Conservation (phyloP, 306 rosid species). For the Citrullus colocynthis region DNA sequence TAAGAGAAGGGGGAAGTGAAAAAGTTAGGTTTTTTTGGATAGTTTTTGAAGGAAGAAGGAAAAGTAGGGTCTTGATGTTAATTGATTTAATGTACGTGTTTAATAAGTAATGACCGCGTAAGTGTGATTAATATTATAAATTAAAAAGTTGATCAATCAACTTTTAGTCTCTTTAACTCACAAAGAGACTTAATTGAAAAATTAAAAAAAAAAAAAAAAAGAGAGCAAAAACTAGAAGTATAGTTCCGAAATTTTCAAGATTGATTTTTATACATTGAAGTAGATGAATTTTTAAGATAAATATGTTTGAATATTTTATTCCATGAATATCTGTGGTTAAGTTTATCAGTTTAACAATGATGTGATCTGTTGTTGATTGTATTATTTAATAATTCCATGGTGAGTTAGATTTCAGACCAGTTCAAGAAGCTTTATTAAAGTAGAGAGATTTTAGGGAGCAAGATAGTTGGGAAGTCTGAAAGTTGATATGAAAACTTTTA, state of each 20-base stretch:
- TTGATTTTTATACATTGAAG: background rate
- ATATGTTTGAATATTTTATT: too few relatives aligned
- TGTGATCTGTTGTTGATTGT: background rate
- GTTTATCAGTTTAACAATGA: background rate
- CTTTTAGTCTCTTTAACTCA: background rate
- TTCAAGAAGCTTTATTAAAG: background rate
- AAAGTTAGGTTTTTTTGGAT: background rate
- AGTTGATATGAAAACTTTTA: background rate
- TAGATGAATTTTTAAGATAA: too few relatives aligned
- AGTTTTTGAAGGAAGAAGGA: background rate
- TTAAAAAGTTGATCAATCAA: background rate
- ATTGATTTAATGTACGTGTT: background rate
- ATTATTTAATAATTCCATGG: background rate
- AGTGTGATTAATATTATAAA: background rate
- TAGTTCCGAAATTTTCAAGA: background rate
- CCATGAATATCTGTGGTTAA: background rate
- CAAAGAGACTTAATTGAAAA: background rate
- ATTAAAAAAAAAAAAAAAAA: background rate
- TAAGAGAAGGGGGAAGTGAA: background rate
- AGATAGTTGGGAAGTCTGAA: background rate
- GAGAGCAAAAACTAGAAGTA: background rate
- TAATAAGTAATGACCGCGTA: background rate
- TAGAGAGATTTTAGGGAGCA: background rate
- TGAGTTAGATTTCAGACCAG: background rate
- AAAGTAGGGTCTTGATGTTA: background rate